These are phyloP conservation scores for Arthrocladium fulminans DNA, from an alignment of 2,329 filamentous ascomycete genomes.

Conservation along the genomic window DNA sequence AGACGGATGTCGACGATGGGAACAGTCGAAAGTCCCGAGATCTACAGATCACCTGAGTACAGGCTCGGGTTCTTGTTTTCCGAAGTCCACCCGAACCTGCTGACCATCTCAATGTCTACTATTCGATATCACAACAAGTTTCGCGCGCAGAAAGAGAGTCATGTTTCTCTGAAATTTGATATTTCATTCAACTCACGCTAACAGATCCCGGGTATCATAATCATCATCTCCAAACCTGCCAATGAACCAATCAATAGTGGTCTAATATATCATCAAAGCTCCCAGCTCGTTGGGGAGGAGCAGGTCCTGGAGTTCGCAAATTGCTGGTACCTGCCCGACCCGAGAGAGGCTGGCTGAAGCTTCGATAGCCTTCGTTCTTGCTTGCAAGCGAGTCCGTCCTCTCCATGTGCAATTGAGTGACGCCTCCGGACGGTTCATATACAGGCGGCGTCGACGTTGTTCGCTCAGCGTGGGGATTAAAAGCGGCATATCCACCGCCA, in stretches of 20 bases:
- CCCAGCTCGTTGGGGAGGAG: constrained; percentile 11
- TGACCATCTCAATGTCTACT: not conserved
- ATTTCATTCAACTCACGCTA: constrained; percentile 1
- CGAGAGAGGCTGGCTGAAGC: constrained; percentile 3
- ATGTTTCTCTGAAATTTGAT: not conserved
- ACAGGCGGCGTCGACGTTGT: not conserved
- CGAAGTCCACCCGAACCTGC: not conserved
- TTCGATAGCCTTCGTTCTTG: not conserved
- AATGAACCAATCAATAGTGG: constrained; percentile 17
- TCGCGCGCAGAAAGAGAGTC: not conserved
- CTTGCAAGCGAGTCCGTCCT: not conserved
- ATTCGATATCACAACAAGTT: not conserved
- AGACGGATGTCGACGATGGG: not conserved
- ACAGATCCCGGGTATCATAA: constrained; percentile 2
- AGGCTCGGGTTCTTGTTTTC: not conserved
- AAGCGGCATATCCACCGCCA: constrained; percentile 3
- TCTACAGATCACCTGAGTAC: too few species aligned
- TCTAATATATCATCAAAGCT: constrained; percentile 21
- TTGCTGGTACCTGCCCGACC: not conserved
- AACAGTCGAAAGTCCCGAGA: not conserved
- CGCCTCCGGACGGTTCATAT: not conserved
- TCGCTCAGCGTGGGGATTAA: not conserved
- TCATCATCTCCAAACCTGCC: not conserved
- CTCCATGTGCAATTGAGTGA: not conserved
- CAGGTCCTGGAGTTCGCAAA: not conserved